Evolutionary conservation across 176 grass and related monocot species (phyloP).

Genomic region (Zoysia pacifica): DNA sequence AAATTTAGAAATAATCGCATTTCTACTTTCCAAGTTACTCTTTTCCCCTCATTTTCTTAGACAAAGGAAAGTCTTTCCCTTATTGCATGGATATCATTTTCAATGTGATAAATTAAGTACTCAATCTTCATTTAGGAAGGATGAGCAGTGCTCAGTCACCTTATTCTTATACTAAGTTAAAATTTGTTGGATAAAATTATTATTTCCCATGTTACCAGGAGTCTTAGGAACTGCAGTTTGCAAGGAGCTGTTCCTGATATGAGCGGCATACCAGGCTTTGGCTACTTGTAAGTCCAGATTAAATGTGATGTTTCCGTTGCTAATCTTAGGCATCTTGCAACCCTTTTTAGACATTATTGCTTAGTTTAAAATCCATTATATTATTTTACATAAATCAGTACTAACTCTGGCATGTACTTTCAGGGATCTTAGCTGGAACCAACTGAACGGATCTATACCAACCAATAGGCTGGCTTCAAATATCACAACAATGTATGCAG

Average conservation of each 20-base stretch:
- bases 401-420: constrained; percentile 48
- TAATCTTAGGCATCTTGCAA: constrained; percentile 23
- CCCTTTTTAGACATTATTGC: neutral
- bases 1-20: neutral
- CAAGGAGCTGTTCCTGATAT: constrained; percentile 82
- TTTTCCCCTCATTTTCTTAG: neutral
- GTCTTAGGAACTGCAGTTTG: constrained; percentile 89
- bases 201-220: constrained; percentile 59
- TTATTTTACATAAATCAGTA: constrained; percentile 3
- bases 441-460: constrained; percentile 75
- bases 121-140: constrained; percentile 21
- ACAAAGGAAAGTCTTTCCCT: neutral
- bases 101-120: neutral
- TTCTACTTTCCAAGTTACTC: neutral
- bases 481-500: constrained; percentile 85
- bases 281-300: constrained; percentile 73
- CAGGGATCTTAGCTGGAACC: constrained; percentile 98
- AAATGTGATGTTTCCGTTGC: constrained; percentile 23
- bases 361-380: neutral
- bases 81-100: neutral
- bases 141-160: neutral
- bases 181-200: constrained; percentile 17
- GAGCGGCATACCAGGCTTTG: constrained; percentile 60
- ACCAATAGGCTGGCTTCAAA: constrained; percentile 61
- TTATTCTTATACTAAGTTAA: constrained; percentile 20